Conservation (phyloP, 2,329 filamentous ascomycete species). For the Microthyrium microscopicum region DNA sequence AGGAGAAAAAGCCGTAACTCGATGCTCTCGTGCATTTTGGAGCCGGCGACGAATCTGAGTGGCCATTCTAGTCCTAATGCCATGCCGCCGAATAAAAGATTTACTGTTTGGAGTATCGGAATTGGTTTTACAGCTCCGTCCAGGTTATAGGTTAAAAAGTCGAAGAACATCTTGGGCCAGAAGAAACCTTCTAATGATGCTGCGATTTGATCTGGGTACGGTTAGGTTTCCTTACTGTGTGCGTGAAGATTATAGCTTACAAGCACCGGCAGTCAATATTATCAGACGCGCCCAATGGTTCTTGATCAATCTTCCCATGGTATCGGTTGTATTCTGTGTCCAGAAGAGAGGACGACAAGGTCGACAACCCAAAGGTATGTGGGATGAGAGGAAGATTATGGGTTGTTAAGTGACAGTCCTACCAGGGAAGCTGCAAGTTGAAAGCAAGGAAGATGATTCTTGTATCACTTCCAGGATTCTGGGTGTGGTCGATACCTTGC, state of each 20-base stretch:
- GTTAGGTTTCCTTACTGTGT: constrained; percentile 3
- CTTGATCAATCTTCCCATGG: constrained; percentile 96
- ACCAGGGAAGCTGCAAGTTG: too few species aligned
- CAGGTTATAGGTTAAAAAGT: constrained; percentile 83
- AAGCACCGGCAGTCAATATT: constrained; percentile 65
- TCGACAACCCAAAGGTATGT: too few species aligned
- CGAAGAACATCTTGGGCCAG: constrained; percentile 99
- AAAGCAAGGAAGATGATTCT: too few species aligned
- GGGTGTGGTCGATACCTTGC: too few species aligned
- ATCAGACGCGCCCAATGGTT: constrained; percentile 98
- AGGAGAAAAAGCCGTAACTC: constrained; percentile 71
- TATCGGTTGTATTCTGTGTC: too few species aligned
- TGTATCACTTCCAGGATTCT: too few species aligned
- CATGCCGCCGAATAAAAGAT: constrained; percentile 63
- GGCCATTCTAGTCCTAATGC: constrained; percentile 88
- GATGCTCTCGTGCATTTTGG: constrained; percentile 67
- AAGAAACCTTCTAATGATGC: constrained; percentile 79
- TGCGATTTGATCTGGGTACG: constrained; percentile 57
- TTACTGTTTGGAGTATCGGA: constrained; percentile 81
- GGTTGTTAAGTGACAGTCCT: too few species aligned
- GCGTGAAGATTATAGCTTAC: constrained; percentile 29
- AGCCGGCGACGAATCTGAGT: constrained; percentile 57
- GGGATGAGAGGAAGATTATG: too few species aligned
- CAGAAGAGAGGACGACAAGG: too few species aligned
- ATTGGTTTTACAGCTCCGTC: constrained; percentile 72